Conservation (phyloP, 108 stramenopile species). For the Cyclotella distinguenda region DNA sequence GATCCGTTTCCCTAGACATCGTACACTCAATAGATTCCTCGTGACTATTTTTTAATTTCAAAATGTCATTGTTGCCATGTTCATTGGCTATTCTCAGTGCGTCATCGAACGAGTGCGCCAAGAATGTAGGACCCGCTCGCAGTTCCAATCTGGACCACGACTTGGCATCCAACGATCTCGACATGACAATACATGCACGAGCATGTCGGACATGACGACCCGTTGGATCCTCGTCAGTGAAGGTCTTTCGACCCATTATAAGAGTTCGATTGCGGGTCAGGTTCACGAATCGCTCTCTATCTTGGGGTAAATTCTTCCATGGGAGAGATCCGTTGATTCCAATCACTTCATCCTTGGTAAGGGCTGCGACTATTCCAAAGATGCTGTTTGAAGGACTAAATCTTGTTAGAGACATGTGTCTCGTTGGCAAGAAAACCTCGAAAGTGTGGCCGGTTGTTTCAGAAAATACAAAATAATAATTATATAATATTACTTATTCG, state of each 20-base stretch:
- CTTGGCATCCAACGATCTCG: constrained; percentile 36
- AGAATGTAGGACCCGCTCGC: neutral
- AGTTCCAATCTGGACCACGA: constrained; percentile 1
- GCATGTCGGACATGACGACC: constrained; percentile 59
- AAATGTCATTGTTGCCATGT: constrained; percentile 10
- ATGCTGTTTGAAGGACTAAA: too few relatives aligned
- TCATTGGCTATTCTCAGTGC: constrained; percentile 59
- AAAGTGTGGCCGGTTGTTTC: too few relatives aligned
- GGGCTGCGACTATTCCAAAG: constrained; percentile 81
- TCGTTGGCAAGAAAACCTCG: too few relatives aligned
- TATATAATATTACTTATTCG: too few relatives aligned
- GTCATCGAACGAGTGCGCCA: constrained; percentile 67
- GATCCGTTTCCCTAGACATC: neutral
- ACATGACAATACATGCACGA: constrained; percentile 63
- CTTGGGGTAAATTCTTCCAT: constrained; percentile 60
- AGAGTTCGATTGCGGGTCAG: constrained; percentile 61
- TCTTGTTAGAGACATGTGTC: too few relatives aligned
- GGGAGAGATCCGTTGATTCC: constrained; percentile 74
- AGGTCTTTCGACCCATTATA: constrained; percentile 70
- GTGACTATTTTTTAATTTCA: too few relatives aligned
- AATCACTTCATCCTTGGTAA: constrained; percentile 62
- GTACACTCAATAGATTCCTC: constrained; percentile 5
- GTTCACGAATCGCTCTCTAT: constrained; percentile 59
- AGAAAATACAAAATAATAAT: too few relatives aligned
- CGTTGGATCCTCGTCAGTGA: constrained; percentile 48